These are phyloP conservation scores for Xylariaceae sp. DNA, from an alignment of 2,329 filamentous ascomycete genomes.

Conservation along the genomic window DNA sequence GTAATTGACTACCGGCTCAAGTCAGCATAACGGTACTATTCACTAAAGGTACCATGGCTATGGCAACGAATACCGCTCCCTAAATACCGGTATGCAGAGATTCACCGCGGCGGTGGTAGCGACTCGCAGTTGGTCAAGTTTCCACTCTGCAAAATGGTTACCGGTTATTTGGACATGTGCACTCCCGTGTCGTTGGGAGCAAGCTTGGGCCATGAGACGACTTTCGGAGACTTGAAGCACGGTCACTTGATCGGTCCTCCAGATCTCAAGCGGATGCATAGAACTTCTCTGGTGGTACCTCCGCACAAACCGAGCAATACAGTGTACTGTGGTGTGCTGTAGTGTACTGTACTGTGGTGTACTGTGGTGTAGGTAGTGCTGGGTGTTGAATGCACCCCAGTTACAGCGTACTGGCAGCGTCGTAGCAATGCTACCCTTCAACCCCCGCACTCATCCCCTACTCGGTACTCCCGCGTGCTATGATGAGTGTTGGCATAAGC, in stretches of 20 bases:
- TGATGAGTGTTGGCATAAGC: constrained; percentile 11
- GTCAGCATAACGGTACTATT: too few species aligned
- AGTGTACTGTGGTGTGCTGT: background rate
- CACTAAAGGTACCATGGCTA: too few species aligned
- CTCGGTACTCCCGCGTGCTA: background rate
- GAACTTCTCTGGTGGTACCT: background rate
- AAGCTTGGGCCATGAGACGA: background rate
- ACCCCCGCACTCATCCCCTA: constrained; percentile 17
- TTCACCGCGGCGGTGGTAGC: too few species aligned
- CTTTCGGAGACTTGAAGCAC: background rate
- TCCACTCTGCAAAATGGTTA: too few species aligned
- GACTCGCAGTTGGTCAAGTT: too few species aligned
- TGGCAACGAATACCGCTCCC: too few species aligned
- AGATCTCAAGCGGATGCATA: background rate
- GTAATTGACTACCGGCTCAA: too few species aligned
- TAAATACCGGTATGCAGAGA: too few species aligned
- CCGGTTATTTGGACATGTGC: too few species aligned
- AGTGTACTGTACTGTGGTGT: background rate
- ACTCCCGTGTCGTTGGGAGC: background rate
- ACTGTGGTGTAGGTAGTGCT: too few species aligned
- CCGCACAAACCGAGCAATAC: too few species aligned
- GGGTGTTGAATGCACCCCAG: background rate
- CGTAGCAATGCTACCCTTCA: constrained; percentile 9
- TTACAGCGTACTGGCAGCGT: background rate
- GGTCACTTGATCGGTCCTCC: background rate